These are phyloP conservation scores for Diphasiastrum complanatum DNA, from an alignment of 83 land plant genomes.

Conservation along the genomic window DNA sequence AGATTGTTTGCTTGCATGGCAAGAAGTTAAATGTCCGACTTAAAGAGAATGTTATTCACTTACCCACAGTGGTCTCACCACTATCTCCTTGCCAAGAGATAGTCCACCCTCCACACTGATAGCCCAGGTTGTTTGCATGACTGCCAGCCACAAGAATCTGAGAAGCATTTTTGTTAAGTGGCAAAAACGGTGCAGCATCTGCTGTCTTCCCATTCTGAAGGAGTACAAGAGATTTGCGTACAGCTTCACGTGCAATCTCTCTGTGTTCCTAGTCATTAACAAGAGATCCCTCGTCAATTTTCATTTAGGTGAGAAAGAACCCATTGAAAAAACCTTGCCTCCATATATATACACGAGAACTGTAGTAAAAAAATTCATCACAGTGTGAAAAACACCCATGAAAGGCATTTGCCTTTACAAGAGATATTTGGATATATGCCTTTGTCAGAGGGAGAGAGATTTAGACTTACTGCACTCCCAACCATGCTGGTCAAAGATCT, in stretches of 20 bases:
- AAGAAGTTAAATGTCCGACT: no score
- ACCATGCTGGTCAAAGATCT: conserved; percentile 17
- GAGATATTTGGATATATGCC: no score
- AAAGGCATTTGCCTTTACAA: no score
- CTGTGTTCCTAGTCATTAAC: conserved; percentile 31
- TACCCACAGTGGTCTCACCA: no score
- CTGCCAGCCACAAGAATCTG: conserved; percentile 53
- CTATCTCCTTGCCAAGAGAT: conserved; percentile 60
- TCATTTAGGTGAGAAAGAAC: not conserved
- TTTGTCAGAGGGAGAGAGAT: no score
- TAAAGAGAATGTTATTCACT: no score
- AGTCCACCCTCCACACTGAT: conserved; percentile 70
- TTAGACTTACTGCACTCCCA: conserved; percentile 30
- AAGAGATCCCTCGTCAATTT: not conserved
- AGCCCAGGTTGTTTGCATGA: conserved; percentile 56
- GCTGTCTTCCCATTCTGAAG: conserved; percentile 41
- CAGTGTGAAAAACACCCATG: no score
- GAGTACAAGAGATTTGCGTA: conserved; percentile 63
- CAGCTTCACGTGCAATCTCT: conserved; percentile 44
- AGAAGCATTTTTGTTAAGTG: conserved; percentile 41
- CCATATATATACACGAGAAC: no score
- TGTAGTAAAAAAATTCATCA: no score
- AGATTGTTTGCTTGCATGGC: no score
- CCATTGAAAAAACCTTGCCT: no score
- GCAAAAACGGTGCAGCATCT: conserved; percentile 28